phyloP scores from a whole-genome alignment of 2,329 filamentous ascomycete species.

The Aspergillus hortae region DNA sequence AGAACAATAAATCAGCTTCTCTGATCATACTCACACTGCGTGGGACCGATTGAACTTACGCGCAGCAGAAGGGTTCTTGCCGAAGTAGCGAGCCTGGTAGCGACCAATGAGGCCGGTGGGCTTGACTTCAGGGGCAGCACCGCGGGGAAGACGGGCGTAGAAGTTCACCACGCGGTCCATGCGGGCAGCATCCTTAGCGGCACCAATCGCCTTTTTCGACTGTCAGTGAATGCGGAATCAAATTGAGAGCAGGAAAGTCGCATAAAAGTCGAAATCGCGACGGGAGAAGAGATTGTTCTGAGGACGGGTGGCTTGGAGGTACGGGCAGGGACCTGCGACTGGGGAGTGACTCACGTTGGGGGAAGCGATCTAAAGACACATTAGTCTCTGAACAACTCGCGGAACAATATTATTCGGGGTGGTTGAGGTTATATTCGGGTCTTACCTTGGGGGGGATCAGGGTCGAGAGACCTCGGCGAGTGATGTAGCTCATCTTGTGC shows the following conservation, averaged over 20 bases:
- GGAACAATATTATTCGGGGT: neutral
- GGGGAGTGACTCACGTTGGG: slow-evolving; percentile 34
- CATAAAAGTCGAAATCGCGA: slow-evolving; percentile 11
- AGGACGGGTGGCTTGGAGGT: slow-evolving; percentile 13
- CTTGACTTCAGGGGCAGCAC: slow-evolving; percentile 78
- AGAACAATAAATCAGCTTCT: slow-evolving; percentile 6
- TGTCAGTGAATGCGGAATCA: slow-evolving; percentile 30
- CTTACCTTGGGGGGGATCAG: slow-evolving; percentile 97
- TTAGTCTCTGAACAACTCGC: slow-evolving; percentile 36
- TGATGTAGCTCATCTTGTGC: slow-evolving; percentile 85
- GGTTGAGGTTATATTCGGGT: slow-evolving; percentile 9
- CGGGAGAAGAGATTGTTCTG: slow-evolving; percentile 19
- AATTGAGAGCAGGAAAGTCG: slow-evolving; percentile 5
- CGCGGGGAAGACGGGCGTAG: slow-evolving; percentile 97
- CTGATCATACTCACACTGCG: neutral
- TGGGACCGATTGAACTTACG: slow-evolving; percentile 60
- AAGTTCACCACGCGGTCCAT: slow-evolving; percentile 98
- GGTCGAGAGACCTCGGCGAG: slow-evolving; percentile 90
- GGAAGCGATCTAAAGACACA: slow-evolving; percentile 32
- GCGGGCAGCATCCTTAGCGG: slow-evolving; percentile 89
- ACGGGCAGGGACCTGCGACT: slow-evolving; percentile 9
- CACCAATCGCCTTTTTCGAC: slow-evolving; percentile 74
- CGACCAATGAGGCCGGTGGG: slow-evolving; percentile 76
- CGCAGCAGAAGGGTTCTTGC: slow-evolving; percentile 82
- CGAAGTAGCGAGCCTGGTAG: slow-evolving; percentile 87